Evolutionary conservation across 495 filamentous ascomycete genomes (phyloP), one percentile per base, ranked within the genome.

Genomic region (Aspergillus hancockii): DNA sequence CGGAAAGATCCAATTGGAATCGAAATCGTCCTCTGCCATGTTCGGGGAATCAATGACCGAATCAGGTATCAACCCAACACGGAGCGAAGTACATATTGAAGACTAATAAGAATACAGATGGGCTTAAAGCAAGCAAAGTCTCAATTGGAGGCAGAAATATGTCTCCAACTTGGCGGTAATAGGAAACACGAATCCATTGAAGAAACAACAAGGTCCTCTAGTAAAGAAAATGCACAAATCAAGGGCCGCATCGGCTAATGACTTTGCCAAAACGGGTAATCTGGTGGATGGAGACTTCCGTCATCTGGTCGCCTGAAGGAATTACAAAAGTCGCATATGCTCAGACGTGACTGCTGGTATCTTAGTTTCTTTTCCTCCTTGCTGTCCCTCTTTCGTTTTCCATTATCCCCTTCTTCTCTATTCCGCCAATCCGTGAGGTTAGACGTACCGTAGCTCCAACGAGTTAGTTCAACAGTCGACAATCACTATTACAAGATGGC

Each of bases 401-500:
- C 56, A 14, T 61, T 55, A n/a, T 62, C 49, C 57, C 18, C 62
- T 60, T 36, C 41, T 57, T 55, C 16, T 49, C 38, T 49, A 38
- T 53, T 52, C 50, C 45, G 34, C 25, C 31, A 53, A 28, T 22
- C 45, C 22, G 19, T 41, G 38, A 41, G 38, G 14, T 41, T 41
- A 41, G 38, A 41, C n/a, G 13, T 9, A 7, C 10, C 38, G 38
- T 18, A 41, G 5, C 5, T 16, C 40, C 21, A 21, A 46, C 19
- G 14, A 18, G 10, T 16, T 14, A 47, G 25, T 13, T 13, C 23
- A 46, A 13, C 40, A 47, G 55, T 19, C 52, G 13, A 41, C 22
- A 22, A 25, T 18, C n/a, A 16, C 52, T 57, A 47, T 49, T 9
- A 10, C 52, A 59, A 41, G 49, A 91, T 90, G 88, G 82, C 84